These are phyloP conservation scores for Fagopyrum tataricum DNA, from an alignment of 148 eudicot genomes.

Conservation along the genomic window DNA sequence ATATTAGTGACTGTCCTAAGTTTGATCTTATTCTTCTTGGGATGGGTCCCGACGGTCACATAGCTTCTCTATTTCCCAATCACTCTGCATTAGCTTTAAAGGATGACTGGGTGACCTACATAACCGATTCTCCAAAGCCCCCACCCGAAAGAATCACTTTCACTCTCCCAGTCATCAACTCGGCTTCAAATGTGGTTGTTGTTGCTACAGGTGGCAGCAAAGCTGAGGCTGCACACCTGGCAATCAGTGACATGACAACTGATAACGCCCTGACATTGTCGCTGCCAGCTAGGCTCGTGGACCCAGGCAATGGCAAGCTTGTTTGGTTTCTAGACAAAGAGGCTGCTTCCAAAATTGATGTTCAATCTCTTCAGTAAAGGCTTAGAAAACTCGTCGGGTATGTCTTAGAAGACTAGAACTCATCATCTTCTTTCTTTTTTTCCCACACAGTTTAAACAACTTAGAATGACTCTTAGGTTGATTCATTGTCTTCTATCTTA, in stretches of 20 bases:
- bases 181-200: constrained; percentile 68
- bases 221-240: constrained; percentile 56
- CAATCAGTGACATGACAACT: constrained; percentile 31
- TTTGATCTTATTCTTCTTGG: constrained; percentile 85
- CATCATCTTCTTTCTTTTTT: neutral
- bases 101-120: constrained; percentile 72
- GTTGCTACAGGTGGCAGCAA: constrained; percentile 58
- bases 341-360: constrained; percentile 54
- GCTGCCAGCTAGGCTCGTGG: constrained; percentile 65
- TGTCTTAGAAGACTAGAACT: neutral
- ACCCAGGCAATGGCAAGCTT: constrained; percentile 49
- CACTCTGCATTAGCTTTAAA: constrained; percentile 49
- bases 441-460: neutral
- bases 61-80: constrained; percentile 80
- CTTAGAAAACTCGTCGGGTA: constrained; percentile 1
- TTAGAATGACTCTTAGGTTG: neutral
- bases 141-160: constrained; percentile 91
- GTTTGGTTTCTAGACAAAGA: constrained; percentile 62
- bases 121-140: constrained; percentile 77
- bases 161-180: constrained; percentile 81
- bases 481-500: neutral
- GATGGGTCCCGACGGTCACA: constrained; percentile 90
- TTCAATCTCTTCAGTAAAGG: constrained; percentile 2
- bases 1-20: constrained; percentile 76
- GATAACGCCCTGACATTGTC: constrained; percentile 13